Evolutionary conservation across 768 basidiomycete species (phyloP), one percentile per base, ranked within the genome.

Genomic region (Scleroderma bovista): DNA sequence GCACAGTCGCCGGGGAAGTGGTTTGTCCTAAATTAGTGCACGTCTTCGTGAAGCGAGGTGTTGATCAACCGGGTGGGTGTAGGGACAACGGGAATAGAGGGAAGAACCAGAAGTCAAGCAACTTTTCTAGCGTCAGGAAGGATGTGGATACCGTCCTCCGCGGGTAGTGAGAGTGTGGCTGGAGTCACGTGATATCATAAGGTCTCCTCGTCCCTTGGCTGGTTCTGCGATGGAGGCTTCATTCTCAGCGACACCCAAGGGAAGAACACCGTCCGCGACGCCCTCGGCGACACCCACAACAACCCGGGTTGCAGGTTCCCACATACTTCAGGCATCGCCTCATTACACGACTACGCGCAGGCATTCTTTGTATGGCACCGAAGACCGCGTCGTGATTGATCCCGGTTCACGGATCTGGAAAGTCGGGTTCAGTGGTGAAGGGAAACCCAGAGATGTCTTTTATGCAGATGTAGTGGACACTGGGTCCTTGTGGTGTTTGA

Each of bases 371-470:
- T 99, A 99, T 69, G 96, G 96, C 23, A 92, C 89, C 7, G 96
- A 99, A 63, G 96, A 98, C 69, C 79, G 95, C 41, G 81, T 98
- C 37, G 81, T 99, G 50, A 87, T 99, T 55, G 96, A 99, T 66
- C 86, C 93, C 20, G 96, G 96, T 17, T 93, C 90, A 41, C 76
- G 86, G 47, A 78, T 93, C 52, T 98, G 95, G 94, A 96, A 94
- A 71, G 90, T 94, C 11, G 96, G 96, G 2, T 98, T 97, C 72
- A 94, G 93, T 60, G 95, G 95, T 13, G 96, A 99, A 72, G 84
- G 93, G 4, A 77, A 83, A 51, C 93, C 96, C 9, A 70, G 96
- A 58, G 87, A 92, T 49, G 84, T 93, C n/a, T 88, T 95, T 64
- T 79, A 77, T 58, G 75, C 82, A 0, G 75, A 74, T 13, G 62